Base-by-base conservation (phyloP, 129 eudicot species). In the Heracleum sosnowskyi region DNA sequence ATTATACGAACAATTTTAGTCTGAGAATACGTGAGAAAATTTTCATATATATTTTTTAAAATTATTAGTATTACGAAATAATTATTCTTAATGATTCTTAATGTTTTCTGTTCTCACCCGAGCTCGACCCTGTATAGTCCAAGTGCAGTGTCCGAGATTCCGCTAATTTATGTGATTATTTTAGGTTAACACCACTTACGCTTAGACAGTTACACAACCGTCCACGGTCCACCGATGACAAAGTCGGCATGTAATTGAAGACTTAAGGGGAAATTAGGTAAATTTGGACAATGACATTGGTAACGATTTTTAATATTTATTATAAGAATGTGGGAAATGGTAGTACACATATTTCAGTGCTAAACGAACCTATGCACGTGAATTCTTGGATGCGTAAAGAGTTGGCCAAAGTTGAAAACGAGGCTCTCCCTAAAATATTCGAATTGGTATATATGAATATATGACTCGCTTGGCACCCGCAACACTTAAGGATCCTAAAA, bases 281-380 rank as follows among this genome's bases (percentile, higher is more conserved):
- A 31, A 4, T 11, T 31, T 31, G 1, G 72, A 66, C 17, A 28
- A 33, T 31, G 72, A 66, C 72, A 29, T 66, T 31, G 72, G 68
- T 60, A n/a, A 26, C 33, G 17, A 60, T n/a, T 60, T 60, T 60
- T 17, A 16, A n/a, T n/a, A 26, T 10, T 60, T n/a, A 60, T n/a
- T 60, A 60, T n/a, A 60, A 60, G 34, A 60, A 60, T 60, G 68
- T 2, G 15, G 4, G 7, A 29, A 28, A 15, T 13, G 4, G 9
- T 4, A 15, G 71, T 64, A 64, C 71, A 31, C 72, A 29, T 4
- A 31, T 13, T 31, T 66, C 22, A 31, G 68, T 60, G 68, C 33
- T 60, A 60, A 26, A n/a, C 33, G 35, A 26, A 41, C 76, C n/a
- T 0, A 12, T 74, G 77, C 77, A 74, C 62, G 62, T 74, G 77